Evolutionary conservation across 176 grass and related monocot species (phyloP).

Genomic region (Phyllostachys edulis): DNA sequence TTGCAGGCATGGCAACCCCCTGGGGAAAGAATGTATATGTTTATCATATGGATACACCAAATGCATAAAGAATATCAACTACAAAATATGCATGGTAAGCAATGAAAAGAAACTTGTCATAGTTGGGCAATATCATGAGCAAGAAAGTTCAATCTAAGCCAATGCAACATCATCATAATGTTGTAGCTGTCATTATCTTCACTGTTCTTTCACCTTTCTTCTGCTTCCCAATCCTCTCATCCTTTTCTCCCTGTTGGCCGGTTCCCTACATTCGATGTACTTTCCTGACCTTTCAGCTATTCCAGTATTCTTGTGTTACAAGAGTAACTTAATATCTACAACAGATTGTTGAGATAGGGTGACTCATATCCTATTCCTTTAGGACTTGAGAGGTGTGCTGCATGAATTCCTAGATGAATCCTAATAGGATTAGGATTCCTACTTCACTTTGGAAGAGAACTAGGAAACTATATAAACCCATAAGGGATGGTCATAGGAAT

Average conservation of each 20-base stretch:
- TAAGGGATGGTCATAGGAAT: too few relatives aligned
- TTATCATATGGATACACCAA: slow-evolving; percentile 17
- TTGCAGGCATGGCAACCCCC: slow-evolving; percentile 98
- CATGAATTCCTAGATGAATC: too few relatives aligned
- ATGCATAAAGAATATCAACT: slow-evolving; percentile 10
- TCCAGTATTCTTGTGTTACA: background rate
- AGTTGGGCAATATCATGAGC: background rate
- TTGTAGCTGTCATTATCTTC: background rate
- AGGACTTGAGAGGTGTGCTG: too few relatives aligned
- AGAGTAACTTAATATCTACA: background rate
- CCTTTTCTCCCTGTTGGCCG: background rate
- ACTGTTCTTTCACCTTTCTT: background rate
- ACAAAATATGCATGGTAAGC: background rate
- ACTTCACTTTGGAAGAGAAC: too few relatives aligned
- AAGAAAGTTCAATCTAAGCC: background rate
- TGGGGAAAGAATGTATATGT: slow-evolving; percentile 36
- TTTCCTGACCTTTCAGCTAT: background rate
- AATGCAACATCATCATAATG: background rate
- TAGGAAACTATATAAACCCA: too few relatives aligned
- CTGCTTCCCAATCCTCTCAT: background rate
- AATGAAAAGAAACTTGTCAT: background rate
- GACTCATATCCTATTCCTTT: too few relatives aligned
- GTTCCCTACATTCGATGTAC: background rate
- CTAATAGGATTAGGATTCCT: too few relatives aligned
- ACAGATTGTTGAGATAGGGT: too few relatives aligned